Percentiles rank a stretch among this genome's conserved stretches.
Conservation (phyloP, 192 early-diverging fungal genomes). For the Phlyctochytrium planicorne region DNA sequence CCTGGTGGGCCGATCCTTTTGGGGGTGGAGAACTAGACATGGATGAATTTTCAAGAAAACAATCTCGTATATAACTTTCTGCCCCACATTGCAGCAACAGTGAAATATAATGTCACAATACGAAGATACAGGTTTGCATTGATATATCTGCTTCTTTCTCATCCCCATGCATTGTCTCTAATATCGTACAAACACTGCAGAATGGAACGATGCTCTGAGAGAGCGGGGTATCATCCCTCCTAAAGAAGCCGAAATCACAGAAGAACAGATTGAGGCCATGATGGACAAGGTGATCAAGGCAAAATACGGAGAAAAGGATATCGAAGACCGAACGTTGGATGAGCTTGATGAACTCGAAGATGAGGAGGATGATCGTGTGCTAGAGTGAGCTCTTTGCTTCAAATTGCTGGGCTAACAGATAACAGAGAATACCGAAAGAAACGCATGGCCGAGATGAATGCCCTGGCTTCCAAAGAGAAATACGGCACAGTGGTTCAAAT, state of each 20-base stretch:
- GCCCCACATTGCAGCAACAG: too few relatives aligned
- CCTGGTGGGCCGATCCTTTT: background rate
- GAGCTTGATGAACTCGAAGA: conserved; percentile 89
- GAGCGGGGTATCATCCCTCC: conserved; percentile 86
- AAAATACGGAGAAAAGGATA: conserved; percentile 54
- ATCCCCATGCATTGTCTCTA: too few relatives aligned
- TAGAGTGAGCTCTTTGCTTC: conserved; percentile 54
- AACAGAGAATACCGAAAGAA: conserved; percentile 56
- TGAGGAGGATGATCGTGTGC: conserved; percentile 82
- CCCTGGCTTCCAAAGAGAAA: conserved; percentile 66
- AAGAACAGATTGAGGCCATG: conserved; percentile 73
- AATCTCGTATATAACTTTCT: too few relatives aligned
- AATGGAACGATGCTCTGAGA: conserved; percentile 93
- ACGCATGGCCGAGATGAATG: conserved; percentile 83
- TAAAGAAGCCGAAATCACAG: conserved; percentile 66
- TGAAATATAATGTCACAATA: background rate
- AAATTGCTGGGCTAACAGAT: background rate
- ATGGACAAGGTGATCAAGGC: conserved; percentile 68
- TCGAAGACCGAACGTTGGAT: conserved; percentile 58
- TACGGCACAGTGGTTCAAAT: conserved; percentile 86
- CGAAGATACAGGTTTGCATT: background rate
- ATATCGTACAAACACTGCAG: conserved; percentile 14
- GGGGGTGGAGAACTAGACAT: background rate
- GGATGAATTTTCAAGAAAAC: too few relatives aligned
- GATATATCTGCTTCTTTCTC: too few relatives aligned